A percentile compares a stretch with the other conserved stretches of the same genome.
Evolutionary conservation across 768 basidiomycete genomes (phyloP).

Genomic region (Crassisporium funariophilum): DNA sequence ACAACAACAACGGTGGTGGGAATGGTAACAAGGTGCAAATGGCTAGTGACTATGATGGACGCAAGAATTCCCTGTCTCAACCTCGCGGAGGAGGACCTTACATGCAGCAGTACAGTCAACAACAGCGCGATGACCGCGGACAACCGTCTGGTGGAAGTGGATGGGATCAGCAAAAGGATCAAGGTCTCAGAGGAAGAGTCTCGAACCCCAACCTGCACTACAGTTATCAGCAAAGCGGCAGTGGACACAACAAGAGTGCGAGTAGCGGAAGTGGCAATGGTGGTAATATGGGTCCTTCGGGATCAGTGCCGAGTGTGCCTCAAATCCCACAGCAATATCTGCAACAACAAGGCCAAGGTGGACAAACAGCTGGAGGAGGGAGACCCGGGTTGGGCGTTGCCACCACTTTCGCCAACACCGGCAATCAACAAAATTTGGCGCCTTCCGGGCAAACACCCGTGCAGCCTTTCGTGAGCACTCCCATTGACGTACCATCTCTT

Average conservation of each 20-base stretch:
- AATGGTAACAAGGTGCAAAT: constrained; percentile 51
- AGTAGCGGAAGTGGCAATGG: constrained; percentile 34
- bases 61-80: constrained; percentile 57
- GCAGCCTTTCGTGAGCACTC: constrained; percentile 56
- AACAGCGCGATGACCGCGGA: constrained; percentile 28
- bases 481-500: constrained; percentile 84
- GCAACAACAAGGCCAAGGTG: constrained; percentile 55
- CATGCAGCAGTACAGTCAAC: constrained; percentile 33
- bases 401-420: constrained; percentile 36
- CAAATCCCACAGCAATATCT: constrained; percentile 75
- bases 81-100: constrained; percentile 2
- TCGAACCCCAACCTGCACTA: constrained; percentile 76
- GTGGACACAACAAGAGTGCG: constrained; percentile 32
- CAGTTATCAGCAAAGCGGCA: constrained; percentile 51
- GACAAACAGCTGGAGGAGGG: constrained; percentile 25
- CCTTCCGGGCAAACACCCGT: constrained; percentile 42
- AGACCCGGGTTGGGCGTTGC: constrained; percentile 41
- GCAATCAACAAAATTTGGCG: constrained; percentile 21
- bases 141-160: neutral
- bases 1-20: constrained; percentile 38
- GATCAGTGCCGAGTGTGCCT: constrained; percentile 64
- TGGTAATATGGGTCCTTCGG: constrained; percentile 25
- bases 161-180: constrained; percentile 70
- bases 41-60: constrained; percentile 65
- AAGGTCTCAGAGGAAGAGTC: constrained; percentile 51